Percentiles rank a stretch among this genome's conserved stretches.
Evolutionary conservation across 441 rosid species (phyloP).

Genomic region (Eutrema salsugineum): DNA sequence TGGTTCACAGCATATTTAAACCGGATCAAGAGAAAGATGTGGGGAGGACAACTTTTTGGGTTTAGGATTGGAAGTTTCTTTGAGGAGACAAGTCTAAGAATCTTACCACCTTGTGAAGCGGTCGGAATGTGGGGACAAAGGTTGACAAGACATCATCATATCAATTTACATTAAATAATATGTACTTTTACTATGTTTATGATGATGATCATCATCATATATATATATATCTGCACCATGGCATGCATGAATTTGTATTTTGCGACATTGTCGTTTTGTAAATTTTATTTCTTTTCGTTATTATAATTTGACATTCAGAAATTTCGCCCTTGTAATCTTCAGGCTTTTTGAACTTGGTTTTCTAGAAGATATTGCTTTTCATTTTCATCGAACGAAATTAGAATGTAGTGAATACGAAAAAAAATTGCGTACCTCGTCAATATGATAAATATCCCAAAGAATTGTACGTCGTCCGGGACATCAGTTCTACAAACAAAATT

Average conservation of each 20-base stretch:
- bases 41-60: slow-evolving; percentile 7
- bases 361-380: not conserved
- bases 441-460: not conserved
- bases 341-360: not conserved
- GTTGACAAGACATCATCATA: slow-evolving; percentile 23
- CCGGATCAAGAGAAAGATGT: not conserved
- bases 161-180: slow-evolving; percentile 18
- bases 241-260: slow-evolving; percentile 25
- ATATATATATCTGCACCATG: slow-evolving; percentile 1
- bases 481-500: not conserved
- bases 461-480: not conserved
- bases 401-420: not conserved
- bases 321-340: not conserved
- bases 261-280: slow-evolving; percentile 24
- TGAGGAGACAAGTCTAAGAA: slow-evolving; percentile 25
- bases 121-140: slow-evolving; percentile 29
- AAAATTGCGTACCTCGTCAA: not conserved
- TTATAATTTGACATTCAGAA: not conserved
- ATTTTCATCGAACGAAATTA: not conserved
- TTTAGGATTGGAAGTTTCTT: slow-evolving; percentile 3
- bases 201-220: not conserved
- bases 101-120: slow-evolving; percentile 16
- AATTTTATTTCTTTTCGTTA: slow-evolving; percentile 5
- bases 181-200: slow-evolving; percentile 21
- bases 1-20: slow-evolving; percentile 29